Evolutionary conservation across 2,329 filamentous ascomycete genomes (phyloP).

Genomic region (Hirsutella rhossiliensis): DNA sequence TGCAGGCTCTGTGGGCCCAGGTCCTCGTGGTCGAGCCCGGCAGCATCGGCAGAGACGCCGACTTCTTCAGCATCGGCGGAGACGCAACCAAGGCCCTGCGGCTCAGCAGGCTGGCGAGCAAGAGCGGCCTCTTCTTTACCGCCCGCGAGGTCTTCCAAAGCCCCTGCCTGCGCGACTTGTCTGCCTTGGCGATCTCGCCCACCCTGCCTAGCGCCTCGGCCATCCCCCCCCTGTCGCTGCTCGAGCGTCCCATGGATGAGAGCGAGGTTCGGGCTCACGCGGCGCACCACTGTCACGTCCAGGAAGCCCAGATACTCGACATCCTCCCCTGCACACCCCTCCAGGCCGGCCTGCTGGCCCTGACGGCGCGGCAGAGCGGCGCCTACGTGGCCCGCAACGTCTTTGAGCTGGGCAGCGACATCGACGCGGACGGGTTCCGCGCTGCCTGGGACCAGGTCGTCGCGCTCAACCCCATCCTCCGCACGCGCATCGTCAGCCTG

Average conservation of each 20-base stretch:
- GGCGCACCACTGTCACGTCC: conserved; percentile 5
- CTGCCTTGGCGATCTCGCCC: background rate
- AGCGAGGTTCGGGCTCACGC: conserved; percentile 1
- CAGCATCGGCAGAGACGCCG: conserved; percentile 4
- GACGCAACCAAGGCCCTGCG: conserved; percentile 27
- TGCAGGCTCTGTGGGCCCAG: conserved; percentile 22
- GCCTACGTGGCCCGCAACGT: conserved; percentile 8
- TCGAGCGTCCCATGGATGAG: background rate
- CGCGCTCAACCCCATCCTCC: conserved; percentile 4
- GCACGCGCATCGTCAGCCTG: conserved; percentile 7
- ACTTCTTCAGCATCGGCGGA: conserved; percentile 17
- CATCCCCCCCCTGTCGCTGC: background rate
- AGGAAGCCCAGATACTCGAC: conserved; percentile 6
- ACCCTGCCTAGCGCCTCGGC: background rate
- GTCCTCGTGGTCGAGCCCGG: conserved; percentile 10
- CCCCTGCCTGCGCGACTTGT: conserved; percentile 4
- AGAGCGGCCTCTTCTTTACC: conserved; percentile 8
- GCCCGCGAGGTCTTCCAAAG: conserved; percentile 7
- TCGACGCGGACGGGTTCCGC: conserved; percentile 5
- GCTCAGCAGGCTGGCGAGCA: conserved; percentile 20
- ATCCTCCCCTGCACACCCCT: conserved; percentile 10
- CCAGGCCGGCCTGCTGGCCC: conserved; percentile 9
- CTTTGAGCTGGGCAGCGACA: conserved; percentile 3
- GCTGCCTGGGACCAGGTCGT: conserved; percentile 7
- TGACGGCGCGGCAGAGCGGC: conserved; percentile 5